A percentile compares a stretch with the other conserved stretches of the same genome.
phyloP scores from a whole-genome alignment of 352 stramenopile genomes.

The Lagenidium sp. region DNA sequence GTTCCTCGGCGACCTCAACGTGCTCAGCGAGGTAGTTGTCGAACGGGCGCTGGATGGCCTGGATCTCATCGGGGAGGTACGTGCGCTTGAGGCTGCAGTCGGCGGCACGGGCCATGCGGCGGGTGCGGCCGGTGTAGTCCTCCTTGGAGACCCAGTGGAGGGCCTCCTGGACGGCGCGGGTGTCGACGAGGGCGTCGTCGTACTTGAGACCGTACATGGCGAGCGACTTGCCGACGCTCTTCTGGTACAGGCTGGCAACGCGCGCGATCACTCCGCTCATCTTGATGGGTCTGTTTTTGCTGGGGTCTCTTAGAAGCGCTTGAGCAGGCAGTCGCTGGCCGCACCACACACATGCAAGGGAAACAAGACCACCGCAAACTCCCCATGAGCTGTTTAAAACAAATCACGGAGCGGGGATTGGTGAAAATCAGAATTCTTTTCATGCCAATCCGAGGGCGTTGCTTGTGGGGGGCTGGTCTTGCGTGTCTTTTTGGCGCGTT shows the following conservation, averaged over 20 bases:
- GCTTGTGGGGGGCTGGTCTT: background rate
- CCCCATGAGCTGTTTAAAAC: too few species aligned
- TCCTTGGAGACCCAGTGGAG: slow-evolving; percentile 74
- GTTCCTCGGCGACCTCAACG: slow-evolving; percentile 35
- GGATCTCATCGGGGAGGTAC: slow-evolving; percentile 82
- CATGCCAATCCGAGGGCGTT: background rate
- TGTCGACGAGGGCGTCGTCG: slow-evolving; percentile 80
- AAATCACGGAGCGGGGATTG: too few species aligned
- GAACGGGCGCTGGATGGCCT: slow-evolving; percentile 77
- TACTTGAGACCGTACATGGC: slow-evolving; percentile 83
- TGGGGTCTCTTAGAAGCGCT: too few species aligned
- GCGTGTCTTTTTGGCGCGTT: background rate
- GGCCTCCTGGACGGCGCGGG: slow-evolving; percentile 66
- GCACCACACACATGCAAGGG: too few species aligned
- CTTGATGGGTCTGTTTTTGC: slow-evolving; percentile 2
- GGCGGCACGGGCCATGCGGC: slow-evolving; percentile 69
- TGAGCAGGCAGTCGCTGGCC: too few species aligned
- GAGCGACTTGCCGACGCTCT: slow-evolving; percentile 73
- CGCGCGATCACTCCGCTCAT: slow-evolving; percentile 26
- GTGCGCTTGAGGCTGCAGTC: slow-evolving; percentile 82
- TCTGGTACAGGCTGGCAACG: slow-evolving; percentile 72
- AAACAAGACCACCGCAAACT: too few species aligned
- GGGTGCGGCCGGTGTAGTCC: slow-evolving; percentile 64
- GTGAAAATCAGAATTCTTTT: background rate
- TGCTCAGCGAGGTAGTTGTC: slow-evolving; percentile 67